Base-by-base conservation (phyloP, 2,329 filamentous ascomycete genomes). In the Alternaria solani region DNA sequence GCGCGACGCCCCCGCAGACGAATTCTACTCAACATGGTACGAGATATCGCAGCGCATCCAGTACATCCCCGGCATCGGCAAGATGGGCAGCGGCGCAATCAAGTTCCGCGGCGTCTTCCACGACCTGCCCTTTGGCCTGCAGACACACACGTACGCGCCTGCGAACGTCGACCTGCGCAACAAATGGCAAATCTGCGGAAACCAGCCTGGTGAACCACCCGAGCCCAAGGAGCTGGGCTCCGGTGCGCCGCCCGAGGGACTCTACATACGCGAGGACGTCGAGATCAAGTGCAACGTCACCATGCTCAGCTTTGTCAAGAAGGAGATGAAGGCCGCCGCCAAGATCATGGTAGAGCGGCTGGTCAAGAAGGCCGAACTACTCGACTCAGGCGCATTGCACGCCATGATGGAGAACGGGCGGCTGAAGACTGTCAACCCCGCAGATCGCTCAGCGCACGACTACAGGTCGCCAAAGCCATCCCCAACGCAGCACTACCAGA, bases 11-110 rank as follows among this genome's bases (percentile, higher is more conserved):
- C 84, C 87, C 57, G 81, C 87, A 66, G 89, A 91, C 77, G 89
- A 91, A 77, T 91, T 85, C 79, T 91, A 89, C 78, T 87, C 87
- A 63, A 89, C 89, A 30, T 91, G 89, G 89, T 91, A 91, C 75
- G 88, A 91, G 77, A 91, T 91, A 71, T 85, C 81, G 58, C 85
- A 91, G 81, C 85, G 88, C 69, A 88, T 91, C 61, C 88, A 90
- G 73, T 87, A 88, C 67, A 79, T 91, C 6, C 89, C 89, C 0
- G 89, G 89, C 34, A 79, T 90, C 56, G 89, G 89, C 66, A 87
- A 82, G 77, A 82, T 89, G 61, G 88, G 88, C 25, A 86, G 87
- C 4, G 85, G 87, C 72, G 86, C 87, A 71, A 89, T 91, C 77
- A 84, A 82, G 47, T 91, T 91, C 80, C 89, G 87, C 61, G 89